Evolutionary conservation across 2,329 filamentous ascomycete genomes (phyloP), one percentile per base, ranked within the genome.

Genomic region (Rhynchosporium graminicola): DNA sequence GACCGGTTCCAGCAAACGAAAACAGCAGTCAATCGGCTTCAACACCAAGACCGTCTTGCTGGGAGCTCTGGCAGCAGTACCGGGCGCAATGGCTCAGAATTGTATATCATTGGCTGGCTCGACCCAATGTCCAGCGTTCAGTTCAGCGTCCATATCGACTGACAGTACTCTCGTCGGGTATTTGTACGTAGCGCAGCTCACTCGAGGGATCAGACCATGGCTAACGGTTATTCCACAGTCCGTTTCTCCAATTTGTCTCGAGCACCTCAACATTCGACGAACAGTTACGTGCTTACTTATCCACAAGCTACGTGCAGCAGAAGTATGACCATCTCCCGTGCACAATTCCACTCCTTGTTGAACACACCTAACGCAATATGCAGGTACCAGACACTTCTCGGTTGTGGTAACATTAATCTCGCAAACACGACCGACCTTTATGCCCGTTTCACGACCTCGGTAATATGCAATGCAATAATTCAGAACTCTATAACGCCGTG

Each of bases 391-490:
- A 81, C 83, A 59, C 80, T 92, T 54, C 84, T 99, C 67, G 94
- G 94, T 61, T 99, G 95, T 75, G 82, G 84, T 54, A 83, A 84
- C 65, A 81, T 97, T 71, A 86, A 95, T 72, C 83, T 93, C 61
- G 86, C 85, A 61, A 90, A 96, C 74, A 88, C 92, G 3, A 88
- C 86, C 69, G 83, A 89, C 71, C 85, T 93, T 72, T 99, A 99
- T 77, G 94, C 95, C 55, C 89, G 95, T 70, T 99, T 94, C 77
- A 96, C 94, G 4, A 95, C 87, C 52, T 95, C 90, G 65, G 88
- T 96, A 67, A 83, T 99, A 67, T 99, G 95, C 82, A 98, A 96
- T 80, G 84, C 91, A 68, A 90, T 99, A 73, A 85, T 99, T 57
- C 95, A 99, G 77, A 93, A 92, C 74, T 98, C 95, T 4, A 86